A percentile compares a stretch with the other conserved stretches of the same genome.
phyloP scores from a whole-genome alignment of 306 rosid species.

The Hippophae rhamnoides region DNA sequence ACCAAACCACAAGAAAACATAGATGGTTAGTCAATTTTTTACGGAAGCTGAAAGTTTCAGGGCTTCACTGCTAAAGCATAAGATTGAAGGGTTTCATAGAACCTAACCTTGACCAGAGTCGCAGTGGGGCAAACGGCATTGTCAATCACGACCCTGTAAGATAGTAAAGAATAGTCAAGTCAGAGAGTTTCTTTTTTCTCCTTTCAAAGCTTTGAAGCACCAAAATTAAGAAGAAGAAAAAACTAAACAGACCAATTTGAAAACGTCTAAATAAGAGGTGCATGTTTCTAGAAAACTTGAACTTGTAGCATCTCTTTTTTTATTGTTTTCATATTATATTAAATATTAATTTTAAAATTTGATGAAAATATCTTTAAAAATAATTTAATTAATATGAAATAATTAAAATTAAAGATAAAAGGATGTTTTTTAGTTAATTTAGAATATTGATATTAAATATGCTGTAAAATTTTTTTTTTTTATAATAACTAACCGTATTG shows the following conservation, averaged over 20 bases:
- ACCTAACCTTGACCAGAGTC: conserved; percentile 77
- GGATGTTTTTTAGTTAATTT: too few relatives aligned
- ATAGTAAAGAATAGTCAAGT: conserved; percentile 31
- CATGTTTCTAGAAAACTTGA: neutral
- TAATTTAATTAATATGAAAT: too few relatives aligned
- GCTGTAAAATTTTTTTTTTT: too few relatives aligned
- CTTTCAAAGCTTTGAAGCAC: neutral
- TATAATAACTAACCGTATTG: too few relatives aligned
- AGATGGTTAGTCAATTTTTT: neutral
- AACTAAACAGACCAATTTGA: neutral
- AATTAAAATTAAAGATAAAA: too few relatives aligned
- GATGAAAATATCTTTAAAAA: too few relatives aligned
- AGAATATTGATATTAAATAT: too few relatives aligned
- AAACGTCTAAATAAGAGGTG: neutral
- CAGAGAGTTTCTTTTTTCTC: conserved; percentile 15
- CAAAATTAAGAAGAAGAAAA: neutral
- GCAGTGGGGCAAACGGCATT: conserved; percentile 71
- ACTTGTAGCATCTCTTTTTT: too few relatives aligned
- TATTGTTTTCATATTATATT: too few relatives aligned
- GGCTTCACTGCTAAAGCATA: neutral
- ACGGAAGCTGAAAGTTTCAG: conserved; percentile 3
- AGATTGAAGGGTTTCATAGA: conserved; percentile 3
- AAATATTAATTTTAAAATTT: too few relatives aligned
- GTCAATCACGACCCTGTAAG: conserved; percentile 81
- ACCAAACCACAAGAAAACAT: conserved; percentile 10